Conservation (phyloP, 139 green algal species). For the Ulvella scutata region DNA sequence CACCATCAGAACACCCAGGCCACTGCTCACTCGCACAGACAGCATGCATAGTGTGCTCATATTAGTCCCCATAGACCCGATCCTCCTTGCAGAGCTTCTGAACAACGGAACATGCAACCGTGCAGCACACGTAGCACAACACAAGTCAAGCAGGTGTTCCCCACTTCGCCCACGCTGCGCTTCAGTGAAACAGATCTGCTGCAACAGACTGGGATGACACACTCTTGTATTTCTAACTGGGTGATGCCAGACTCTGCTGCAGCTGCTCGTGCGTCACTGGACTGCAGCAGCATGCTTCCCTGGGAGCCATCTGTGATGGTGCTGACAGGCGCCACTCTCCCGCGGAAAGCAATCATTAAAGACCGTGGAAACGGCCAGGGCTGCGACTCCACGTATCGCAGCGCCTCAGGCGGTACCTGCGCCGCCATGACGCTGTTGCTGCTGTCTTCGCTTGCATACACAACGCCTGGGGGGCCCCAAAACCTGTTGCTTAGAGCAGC, state of each 20-base stretch:
- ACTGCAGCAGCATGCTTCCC: not conserved
- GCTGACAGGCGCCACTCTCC: not conserved
- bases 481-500: not conserved
- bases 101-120: no score
- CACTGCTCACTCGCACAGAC: no score
- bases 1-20: no score
- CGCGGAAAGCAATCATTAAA: slow-evolving; percentile 71
- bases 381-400: slow-evolving; percentile 52
- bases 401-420: not conserved
- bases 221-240: not conserved
- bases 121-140: no score
- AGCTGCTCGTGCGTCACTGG: not conserved
- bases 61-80: no score
- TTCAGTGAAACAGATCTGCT: no score
- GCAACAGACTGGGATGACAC: no score
- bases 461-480: not conserved
- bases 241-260: not conserved
- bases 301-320: not conserved
- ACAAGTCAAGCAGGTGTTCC: no score
- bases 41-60: no score
- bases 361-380: slow-evolving; percentile 76
- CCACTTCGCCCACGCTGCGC: no score
- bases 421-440: not conserved
- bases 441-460: not conserved
- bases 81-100: no score